Evolutionary conservation across 2,329 filamentous ascomycete species (phyloP), one percentile per base, ranked within the genome.

Genomic region (Aureobasidium pullulans): DNA sequence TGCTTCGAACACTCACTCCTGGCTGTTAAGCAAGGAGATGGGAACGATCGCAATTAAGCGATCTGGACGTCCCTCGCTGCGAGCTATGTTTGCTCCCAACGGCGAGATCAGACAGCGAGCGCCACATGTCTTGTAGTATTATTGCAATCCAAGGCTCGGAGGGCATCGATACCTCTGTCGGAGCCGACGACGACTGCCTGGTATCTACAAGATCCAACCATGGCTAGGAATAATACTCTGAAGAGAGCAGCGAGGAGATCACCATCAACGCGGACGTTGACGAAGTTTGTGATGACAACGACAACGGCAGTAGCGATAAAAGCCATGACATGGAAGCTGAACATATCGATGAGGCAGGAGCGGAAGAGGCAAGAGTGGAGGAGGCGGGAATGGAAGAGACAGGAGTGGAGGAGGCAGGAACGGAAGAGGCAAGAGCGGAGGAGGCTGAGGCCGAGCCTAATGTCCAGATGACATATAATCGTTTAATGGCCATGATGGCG

Each of bases 1-100:
- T 79, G 92, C 94, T 0, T 76, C 97, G 8, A 94, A 96, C 66
- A 94, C 87, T 61, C 97, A 96, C 66, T 93, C 94, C 0, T 99
- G 94, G 94, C 77, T 97, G 1, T 96, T 97, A 64, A 79, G 85
- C 11, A 79, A 81, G 46, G 82, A 90, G 61, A 77, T 96, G 4
- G 86, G 87, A 1, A 79, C 80, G 49, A 85, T 96, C 65, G 88
- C 87, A 3, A 59, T 31, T 23, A 59, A 8, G 6, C 15, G 37
- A 13, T 53, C 43, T 1, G 32, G 53, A 1, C 23, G 9, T 15
- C 49, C 54, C 15, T 15, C 15, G 10, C 5, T 48, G 11, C 32
- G n/a, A 4, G 11, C 43, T 1, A 13, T 8, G 8, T 19, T 32
- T n/a, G 44, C 32, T 10, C 8, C 9, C 19, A 40, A 8, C 13